Percentiles rank a stretch among this genome's conserved stretches.
Evolutionary conservation across 495 filamentous ascomycete species (phyloP).

Genomic region (Aspergillus homomorphus): DNA sequence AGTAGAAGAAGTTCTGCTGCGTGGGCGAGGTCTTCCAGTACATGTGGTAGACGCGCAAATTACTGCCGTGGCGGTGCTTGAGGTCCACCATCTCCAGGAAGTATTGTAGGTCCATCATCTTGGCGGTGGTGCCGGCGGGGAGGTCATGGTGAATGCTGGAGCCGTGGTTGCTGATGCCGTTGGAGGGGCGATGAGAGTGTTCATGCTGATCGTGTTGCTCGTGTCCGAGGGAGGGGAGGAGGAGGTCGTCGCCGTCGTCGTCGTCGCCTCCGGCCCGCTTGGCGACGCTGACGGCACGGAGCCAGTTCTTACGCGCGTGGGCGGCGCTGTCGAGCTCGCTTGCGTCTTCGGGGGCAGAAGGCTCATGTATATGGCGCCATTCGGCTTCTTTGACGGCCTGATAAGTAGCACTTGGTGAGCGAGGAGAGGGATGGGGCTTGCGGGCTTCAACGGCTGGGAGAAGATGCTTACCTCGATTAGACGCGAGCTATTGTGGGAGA

Average conservation of each 20-base stretch:
- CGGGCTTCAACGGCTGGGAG: neutral
- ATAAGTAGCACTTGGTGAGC: too few species aligned
- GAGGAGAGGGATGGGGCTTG: constrained; percentile 1
- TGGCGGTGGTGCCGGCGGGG: constrained; percentile 49
- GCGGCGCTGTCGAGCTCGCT: constrained; percentile 21
- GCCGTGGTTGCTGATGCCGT: constrained; percentile 31
- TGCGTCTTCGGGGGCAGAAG: constrained; percentile 32
- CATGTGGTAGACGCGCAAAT: constrained; percentile 78
- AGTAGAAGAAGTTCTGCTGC: constrained; percentile 89
- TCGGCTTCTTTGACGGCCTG: constrained; percentile 62
- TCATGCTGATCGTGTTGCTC: constrained; percentile 25
- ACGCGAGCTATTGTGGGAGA: constrained; percentile 60
- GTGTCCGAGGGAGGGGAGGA: constrained; percentile 23
- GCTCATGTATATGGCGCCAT: constrained; percentile 53
- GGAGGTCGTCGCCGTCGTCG: constrained; percentile 30
- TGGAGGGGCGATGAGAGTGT: constrained; percentile 40
- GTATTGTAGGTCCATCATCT: constrained; percentile 83
- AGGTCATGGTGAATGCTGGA: constrained; percentile 25
- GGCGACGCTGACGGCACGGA: constrained; percentile 66
- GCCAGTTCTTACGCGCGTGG: constrained; percentile 68
- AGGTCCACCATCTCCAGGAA: constrained; percentile 91
- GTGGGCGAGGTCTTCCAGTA: constrained; percentile 77
- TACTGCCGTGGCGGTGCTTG: constrained; percentile 84
- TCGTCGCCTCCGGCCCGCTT: constrained; percentile 64
- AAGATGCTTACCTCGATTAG: constrained; percentile 56